Conservation (phyloP, 2,329 filamentous ascomycete species). For the Blastomyces parvus region DNA sequence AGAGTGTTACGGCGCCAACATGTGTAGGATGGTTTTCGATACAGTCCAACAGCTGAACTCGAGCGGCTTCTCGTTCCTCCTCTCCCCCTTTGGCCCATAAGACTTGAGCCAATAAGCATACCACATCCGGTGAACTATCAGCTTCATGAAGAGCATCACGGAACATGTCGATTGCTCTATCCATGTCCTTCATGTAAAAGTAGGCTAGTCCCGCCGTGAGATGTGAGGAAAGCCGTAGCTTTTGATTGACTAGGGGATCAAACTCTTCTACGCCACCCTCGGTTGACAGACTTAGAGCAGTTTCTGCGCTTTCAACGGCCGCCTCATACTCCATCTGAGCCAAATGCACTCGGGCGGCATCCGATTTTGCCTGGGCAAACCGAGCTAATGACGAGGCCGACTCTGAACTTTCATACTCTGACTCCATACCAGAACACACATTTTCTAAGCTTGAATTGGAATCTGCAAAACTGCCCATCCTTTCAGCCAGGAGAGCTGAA, state of each 20-base stretch:
- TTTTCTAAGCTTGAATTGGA: slow-evolving; percentile 56
- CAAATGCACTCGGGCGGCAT: slow-evolving; percentile 75
- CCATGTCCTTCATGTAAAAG: slow-evolving; percentile 58
- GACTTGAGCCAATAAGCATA: slow-evolving; percentile 80
- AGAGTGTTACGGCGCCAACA: slow-evolving; percentile 65
- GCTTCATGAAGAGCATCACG: slow-evolving; percentile 70
- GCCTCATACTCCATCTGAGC: slow-evolving; percentile 55
- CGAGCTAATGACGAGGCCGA: slow-evolving; percentile 61
- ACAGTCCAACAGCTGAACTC: slow-evolving; percentile 68
- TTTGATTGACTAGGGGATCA: slow-evolving; percentile 52
- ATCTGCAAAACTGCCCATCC: slow-evolving; percentile 57
- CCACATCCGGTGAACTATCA: slow-evolving; percentile 65
- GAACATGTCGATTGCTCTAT: slow-evolving; percentile 68
- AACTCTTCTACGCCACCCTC: slow-evolving; percentile 61
- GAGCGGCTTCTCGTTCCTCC: slow-evolving; percentile 63
- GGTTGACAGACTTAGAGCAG: slow-evolving; percentile 65
- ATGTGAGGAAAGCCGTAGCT: slow-evolving; percentile 71
- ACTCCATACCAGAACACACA: slow-evolving; percentile 62
- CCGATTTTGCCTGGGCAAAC: slow-evolving; percentile 75
- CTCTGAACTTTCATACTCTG: slow-evolving; percentile 75
- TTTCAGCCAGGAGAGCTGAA: slow-evolving; percentile 69
- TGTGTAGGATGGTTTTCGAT: slow-evolving; percentile 67
- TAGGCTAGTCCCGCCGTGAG: slow-evolving; percentile 75
- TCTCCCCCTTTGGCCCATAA: slow-evolving; percentile 81
- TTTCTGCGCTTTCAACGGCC: slow-evolving; percentile 71